phyloP scores from a whole-genome alignment of 176 grass and related monocot genomes.

The Ensete glaucum region DNA sequence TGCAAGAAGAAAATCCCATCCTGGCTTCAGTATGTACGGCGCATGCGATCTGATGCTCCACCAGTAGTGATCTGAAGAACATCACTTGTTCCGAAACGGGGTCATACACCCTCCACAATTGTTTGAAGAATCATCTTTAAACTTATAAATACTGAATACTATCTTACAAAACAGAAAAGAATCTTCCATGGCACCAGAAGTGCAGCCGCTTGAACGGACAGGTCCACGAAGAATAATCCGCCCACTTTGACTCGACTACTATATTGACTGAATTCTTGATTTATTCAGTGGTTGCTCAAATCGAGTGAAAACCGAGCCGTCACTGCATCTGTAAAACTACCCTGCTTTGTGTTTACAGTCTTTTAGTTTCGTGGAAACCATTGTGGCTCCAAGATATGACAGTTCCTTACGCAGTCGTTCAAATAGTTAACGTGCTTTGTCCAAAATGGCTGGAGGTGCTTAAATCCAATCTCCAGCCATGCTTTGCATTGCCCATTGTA shows the following conservation, averaged over 20 bases:
- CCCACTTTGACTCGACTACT: background rate
- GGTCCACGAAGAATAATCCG: background rate
- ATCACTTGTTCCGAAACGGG: background rate
- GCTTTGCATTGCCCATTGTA: slow-evolving; percentile 96
- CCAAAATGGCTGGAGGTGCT: slow-evolving; percentile 91
- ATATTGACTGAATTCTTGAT: background rate
- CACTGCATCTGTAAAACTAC: background rate
- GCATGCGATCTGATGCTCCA: background rate
- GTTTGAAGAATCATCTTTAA: background rate
- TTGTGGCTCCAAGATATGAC: slow-evolving; percentile 80
- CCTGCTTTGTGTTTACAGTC: background rate
- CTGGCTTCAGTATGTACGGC: background rate
- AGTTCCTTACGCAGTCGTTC: slow-evolving; percentile 81
- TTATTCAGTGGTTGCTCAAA: background rate
- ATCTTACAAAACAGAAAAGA: background rate
- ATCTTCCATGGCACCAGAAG: background rate
- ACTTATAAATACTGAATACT: background rate
- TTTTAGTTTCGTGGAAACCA: background rate
- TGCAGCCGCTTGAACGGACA: background rate
- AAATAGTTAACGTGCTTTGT: slow-evolving; percentile 85
- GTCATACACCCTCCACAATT: background rate
- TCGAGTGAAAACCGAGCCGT: background rate
- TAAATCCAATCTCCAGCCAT: slow-evolving; percentile 88
- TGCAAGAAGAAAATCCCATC: background rate
- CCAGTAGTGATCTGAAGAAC: background rate